Evolutionary conservation across 345 rosid genomes (phyloP).

Genomic region (Orychophragmus violaceus): DNA sequence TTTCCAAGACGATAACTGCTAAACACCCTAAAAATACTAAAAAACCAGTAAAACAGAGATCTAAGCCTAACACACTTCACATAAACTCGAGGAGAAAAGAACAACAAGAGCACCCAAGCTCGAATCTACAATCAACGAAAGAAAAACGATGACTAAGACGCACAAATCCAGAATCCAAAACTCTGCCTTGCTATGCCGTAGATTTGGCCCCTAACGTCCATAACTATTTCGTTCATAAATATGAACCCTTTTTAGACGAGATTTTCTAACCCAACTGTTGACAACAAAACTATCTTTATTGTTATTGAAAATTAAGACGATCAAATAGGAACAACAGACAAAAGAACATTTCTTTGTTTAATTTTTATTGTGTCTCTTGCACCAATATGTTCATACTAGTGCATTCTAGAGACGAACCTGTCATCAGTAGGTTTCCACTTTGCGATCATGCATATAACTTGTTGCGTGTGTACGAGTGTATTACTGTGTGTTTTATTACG

Average conservation of each 20-base stretch:
- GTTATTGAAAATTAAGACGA: neutral
- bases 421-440: constrained; percentile 26
- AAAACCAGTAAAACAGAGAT: no score
- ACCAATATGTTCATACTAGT: neutral
- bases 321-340: constrained; percentile 5
- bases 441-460: constrained; percentile 23
- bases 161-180: no score
- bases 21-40: no score
- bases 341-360: neutral
- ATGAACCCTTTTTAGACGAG: neutral
- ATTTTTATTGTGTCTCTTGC: neutral
- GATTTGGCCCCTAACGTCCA: no score
- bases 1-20: no score
- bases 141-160: no score
- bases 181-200: no score
- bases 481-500: neutral
- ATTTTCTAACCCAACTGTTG: constrained; percentile 9
- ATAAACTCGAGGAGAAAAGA: no score
- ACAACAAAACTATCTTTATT: constrained; percentile 23
- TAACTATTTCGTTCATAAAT: constrained; percentile 16
- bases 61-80: no score
- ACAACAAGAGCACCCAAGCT: no score
- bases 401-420: constrained; percentile 24
- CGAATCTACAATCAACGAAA: no score
- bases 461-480: neutral